Base-by-base conservation (phyloP, 495 filamentous ascomycete genomes). In the Friedmanniomyces endolithicus region DNA sequence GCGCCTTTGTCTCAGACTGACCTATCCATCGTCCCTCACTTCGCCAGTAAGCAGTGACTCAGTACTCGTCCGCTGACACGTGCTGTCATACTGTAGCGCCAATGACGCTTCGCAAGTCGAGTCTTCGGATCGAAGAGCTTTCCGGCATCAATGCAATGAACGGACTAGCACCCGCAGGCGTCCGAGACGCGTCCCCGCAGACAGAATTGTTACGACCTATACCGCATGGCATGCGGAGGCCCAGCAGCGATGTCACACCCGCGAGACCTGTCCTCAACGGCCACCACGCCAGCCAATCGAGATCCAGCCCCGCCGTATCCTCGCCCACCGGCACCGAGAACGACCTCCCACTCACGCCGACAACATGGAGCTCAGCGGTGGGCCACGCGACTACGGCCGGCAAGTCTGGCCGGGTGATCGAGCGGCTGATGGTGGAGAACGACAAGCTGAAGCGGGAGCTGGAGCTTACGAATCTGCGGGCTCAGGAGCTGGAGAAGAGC, bases 351-450 rank as follows among this genome's bases (percentile, higher is more conserved):
- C 16, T 14, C 37, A 41, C 37, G 37, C 43, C 50, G 4, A 23
- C 62, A 35, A 61, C 54, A 65, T 90, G 86, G 86, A 85, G 84
- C 57, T 75, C 80, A 11, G 83, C 85, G 0, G 78, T 90, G 37
- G 87, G 87, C 39, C 81, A 86, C 50, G 87, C 87, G 27, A 81
- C 81, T 11, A 79, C 86, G 0, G 51, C 46, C 2, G 89, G 89
- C 53, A 95, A 95, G 71, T 92, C 86, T 1, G 88, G 89, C n/a
- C 80, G 89, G 14, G 89, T 96, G 14, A 95, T 96, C 63, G 88
- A 95, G 65, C 80, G 81, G 52, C 67, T 96, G 33, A 88, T 92
- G 70, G 85, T 83, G 34, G 90, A 96, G 60, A 92, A 90, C 62
- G 90, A 94, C 48, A 79, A 83, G 25, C 71, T 94, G 44, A 87